phyloP scores from a whole-genome alignment of 2,329 filamentous ascomycete species.

The Fusarium coicis region DNA sequence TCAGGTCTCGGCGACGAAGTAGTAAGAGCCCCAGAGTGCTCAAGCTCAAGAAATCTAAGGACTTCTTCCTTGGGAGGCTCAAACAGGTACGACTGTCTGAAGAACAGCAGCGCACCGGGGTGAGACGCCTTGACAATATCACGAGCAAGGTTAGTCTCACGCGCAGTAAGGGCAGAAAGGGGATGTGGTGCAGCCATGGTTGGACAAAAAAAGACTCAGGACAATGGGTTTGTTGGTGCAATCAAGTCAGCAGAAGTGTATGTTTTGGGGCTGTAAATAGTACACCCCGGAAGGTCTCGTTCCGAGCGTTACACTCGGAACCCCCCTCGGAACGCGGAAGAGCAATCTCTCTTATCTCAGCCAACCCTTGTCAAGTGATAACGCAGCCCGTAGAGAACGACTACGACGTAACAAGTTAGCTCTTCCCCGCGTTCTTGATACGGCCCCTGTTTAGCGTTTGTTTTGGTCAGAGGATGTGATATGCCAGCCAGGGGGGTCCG shows the following conservation, averaged over 20 bases:
- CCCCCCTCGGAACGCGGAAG: slow-evolving; percentile 8
- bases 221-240: background rate
- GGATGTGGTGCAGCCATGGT: slow-evolving; percentile 41
- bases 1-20: slow-evolving; percentile 42
- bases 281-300: background rate
- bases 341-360: background rate
- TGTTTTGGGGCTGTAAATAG: slow-evolving; percentile 1
- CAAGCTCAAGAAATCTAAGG: slow-evolving; percentile 56
- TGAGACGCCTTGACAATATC: slow-evolving; percentile 47
- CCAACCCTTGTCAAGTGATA: background rate
- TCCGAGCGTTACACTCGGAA: slow-evolving; percentile 6
- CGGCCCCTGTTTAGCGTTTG: slow-evolving; percentile 5
- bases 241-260: background rate
- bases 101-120: slow-evolving; percentile 50
- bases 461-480: background rate
- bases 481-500: background rate
- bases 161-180: slow-evolving; percentile 44
- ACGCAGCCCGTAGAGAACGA: background rate
- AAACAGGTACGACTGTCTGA: slow-evolving; percentile 61
- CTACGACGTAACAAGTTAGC: background rate
- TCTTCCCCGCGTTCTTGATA: slow-evolving; percentile 20
- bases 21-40: slow-evolving; percentile 52
- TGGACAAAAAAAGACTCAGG: background rate
- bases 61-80: slow-evolving; percentile 63
- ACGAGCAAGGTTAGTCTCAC: slow-evolving; percentile 50